phyloP scores from a whole-genome alignment of 306 rosid species.

The Prunus kanzakura region DNA sequence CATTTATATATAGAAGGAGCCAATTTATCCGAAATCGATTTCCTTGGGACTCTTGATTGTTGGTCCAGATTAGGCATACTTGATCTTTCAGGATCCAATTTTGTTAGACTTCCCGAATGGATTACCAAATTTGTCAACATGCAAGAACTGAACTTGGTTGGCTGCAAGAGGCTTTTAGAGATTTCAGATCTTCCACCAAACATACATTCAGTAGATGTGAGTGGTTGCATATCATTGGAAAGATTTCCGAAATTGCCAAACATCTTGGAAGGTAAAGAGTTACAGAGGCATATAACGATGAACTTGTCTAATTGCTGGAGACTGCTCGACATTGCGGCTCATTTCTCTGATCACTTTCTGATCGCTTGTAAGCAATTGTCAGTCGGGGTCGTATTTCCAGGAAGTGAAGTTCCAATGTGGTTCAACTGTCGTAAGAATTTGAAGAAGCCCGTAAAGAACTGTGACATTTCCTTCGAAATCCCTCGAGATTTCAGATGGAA shows the following conservation, averaged over 20 bases:
- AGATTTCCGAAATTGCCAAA: not conserved
- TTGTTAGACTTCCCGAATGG: not conserved
- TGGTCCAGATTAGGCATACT: not conserved
- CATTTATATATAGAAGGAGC: too few species aligned
- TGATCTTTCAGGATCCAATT: not conserved
- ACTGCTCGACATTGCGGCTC: not conserved
- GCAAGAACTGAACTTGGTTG: not conserved
- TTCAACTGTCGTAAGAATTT: not conserved
- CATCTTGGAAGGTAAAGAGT: not conserved
- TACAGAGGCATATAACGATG: not conserved
- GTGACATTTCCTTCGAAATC: not conserved
- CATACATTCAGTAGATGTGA: not conserved
- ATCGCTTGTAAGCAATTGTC: not conserved
- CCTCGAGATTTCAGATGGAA: not conserved
- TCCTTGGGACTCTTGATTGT: not conserved
- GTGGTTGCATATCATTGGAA: not conserved
- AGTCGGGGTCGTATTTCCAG: not conserved
- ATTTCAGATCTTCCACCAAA: not conserved
- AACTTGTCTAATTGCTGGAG: not conserved
- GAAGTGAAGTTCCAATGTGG: slow-evolving; percentile 1
- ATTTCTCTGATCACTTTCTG: not conserved
- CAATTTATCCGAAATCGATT: not conserved
- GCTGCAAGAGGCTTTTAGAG: not conserved
- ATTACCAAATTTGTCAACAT: not conserved
- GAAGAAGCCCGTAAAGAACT: not conserved